phyloP scores from a whole-genome alignment of 1,284 basidiomycete genomes.

The Phylloporus sp. region DNA sequence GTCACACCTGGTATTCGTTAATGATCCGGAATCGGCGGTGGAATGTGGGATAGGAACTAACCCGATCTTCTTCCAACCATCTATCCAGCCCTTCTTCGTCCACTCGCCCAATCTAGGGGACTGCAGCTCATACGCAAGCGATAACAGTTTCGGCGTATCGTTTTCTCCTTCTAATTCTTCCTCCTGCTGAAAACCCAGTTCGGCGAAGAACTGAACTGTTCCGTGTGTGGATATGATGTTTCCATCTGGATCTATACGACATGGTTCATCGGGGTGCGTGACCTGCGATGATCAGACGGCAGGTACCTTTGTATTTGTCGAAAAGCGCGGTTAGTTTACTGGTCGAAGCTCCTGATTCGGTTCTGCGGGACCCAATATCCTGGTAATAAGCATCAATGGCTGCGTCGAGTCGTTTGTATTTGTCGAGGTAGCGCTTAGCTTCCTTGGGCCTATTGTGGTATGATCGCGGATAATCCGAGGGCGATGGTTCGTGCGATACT shows the following conservation, averaged over 20 bases:
- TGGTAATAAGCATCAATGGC: slow-evolving; percentile 81
- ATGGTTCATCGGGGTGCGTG: not conserved
- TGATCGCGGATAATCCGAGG: slow-evolving; percentile 7
- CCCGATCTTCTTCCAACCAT: slow-evolving; percentile 80
- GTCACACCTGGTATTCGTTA: slow-evolving; percentile 62
- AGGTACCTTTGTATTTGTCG: slow-evolving; percentile 77
- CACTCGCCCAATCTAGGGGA: slow-evolving; percentile 78
- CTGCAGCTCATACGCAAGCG: slow-evolving; percentile 78
- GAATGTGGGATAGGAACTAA: slow-evolving; percentile 37
- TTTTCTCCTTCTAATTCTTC: slow-evolving; percentile 68
- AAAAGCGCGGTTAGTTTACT: slow-evolving; percentile 70
- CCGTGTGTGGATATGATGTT: slow-evolving; percentile 74
- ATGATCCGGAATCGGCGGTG: slow-evolving; percentile 5
- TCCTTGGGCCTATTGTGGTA: slow-evolving; percentile 48
- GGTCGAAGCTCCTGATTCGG: slow-evolving; percentile 44
- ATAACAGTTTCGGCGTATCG: slow-evolving; percentile 72
- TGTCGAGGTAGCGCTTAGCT: slow-evolving; percentile 75
- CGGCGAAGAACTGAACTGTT: slow-evolving; percentile 67
- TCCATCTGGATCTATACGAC: slow-evolving; percentile 52
- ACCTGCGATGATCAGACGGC: slow-evolving; percentile 7
- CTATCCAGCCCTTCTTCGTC: slow-evolving; percentile 75
- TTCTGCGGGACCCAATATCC: slow-evolving; percentile 40
- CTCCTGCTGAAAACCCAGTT: slow-evolving; percentile 31
- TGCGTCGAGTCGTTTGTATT: slow-evolving; percentile 69
- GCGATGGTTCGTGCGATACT: slow-evolving; percentile 43